Evolutionary conservation across 1,284 basidiomycete species (phyloP).

Genomic region (Malassezia arunalokei): DNA sequence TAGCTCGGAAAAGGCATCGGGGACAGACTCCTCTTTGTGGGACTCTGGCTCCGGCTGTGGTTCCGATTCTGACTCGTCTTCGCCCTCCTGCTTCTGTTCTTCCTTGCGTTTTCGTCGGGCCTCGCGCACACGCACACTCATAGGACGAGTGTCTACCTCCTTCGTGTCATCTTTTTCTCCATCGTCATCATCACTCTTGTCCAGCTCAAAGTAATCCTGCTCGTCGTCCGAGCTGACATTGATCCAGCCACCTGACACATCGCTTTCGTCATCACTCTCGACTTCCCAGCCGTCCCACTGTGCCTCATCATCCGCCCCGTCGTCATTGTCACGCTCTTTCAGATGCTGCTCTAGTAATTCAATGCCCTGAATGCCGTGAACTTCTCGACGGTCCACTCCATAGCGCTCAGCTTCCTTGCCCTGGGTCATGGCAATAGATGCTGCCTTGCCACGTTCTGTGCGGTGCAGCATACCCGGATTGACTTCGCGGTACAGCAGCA

Average conservation of each 20-base stretch:
- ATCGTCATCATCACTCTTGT: constrained; percentile 69
- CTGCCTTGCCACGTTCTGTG: constrained; percentile 56
- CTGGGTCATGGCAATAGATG: constrained; percentile 29
- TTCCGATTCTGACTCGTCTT: constrained; percentile 33
- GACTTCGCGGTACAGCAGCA: constrained; percentile 88
- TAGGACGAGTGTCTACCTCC: constrained; percentile 4
- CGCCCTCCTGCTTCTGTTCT: constrained; percentile 26
- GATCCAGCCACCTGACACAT: constrained; percentile 57
- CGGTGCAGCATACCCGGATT: constrained; percentile 85
- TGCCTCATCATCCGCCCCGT: constrained; percentile 52
- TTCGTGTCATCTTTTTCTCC: constrained; percentile 9
- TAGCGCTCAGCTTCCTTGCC: constrained; percentile 53
- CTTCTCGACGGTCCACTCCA: constrained; percentile 61
- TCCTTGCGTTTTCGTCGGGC: constrained; percentile 18
- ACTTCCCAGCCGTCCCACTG: constrained; percentile 87
- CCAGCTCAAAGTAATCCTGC: constrained; percentile 49
- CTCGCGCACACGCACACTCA: constrained; percentile 22
- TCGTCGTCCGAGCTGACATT: constrained; percentile 65
- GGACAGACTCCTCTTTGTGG: constrained; percentile 21
- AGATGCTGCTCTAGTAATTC: constrained; percentile 43
- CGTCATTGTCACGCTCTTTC: constrained; percentile 16
- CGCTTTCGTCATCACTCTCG: constrained; percentile 58
- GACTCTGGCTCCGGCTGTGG: constrained; percentile 27
- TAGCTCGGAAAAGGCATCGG: constrained; percentile 31
- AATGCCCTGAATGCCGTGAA: constrained; percentile 69